Evolutionary conservation across 2,329 filamentous ascomycete genomes (phyloP).

Genomic region (Pyricularia grisea): DNA sequence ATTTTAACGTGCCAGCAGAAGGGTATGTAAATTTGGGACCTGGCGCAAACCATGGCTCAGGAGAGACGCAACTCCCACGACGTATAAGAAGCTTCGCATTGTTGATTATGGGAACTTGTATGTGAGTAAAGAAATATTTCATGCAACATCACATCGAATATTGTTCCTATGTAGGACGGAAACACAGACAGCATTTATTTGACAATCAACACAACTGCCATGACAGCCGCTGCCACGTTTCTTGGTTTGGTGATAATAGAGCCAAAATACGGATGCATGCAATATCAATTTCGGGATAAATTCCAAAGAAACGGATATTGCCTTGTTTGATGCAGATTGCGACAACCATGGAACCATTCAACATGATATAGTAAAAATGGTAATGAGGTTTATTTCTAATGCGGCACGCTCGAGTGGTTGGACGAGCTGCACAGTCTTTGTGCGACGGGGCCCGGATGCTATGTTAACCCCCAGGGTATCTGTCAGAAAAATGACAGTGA

Average conservation of each 20-base stretch:
- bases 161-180: not conserved
- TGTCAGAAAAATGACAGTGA: not conserved
- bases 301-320: not conserved
- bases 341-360: not conserved
- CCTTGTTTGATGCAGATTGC: not conserved
- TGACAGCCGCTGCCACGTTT: not conserved
- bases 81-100: conserved; percentile 8
- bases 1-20: not conserved
- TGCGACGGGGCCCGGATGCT: not conserved
- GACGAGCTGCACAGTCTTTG: not conserved
- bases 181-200: not conserved
- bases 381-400: not conserved
- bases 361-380: not conserved
- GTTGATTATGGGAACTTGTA: not conserved
- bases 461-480: not conserved
- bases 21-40: not conserved
- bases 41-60: conserved; percentile 4
- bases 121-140: not conserved
- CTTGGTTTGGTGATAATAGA: not conserved
- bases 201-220: not conserved
- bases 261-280: not conserved
- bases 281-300: not conserved
- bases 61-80: conserved; percentile 6
- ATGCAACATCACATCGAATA: not conserved
- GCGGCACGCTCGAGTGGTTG: not conserved